Base-by-base conservation (phyloP, 495 filamentous ascomycete genomes). In the Schizothecium vesticola region DNA sequence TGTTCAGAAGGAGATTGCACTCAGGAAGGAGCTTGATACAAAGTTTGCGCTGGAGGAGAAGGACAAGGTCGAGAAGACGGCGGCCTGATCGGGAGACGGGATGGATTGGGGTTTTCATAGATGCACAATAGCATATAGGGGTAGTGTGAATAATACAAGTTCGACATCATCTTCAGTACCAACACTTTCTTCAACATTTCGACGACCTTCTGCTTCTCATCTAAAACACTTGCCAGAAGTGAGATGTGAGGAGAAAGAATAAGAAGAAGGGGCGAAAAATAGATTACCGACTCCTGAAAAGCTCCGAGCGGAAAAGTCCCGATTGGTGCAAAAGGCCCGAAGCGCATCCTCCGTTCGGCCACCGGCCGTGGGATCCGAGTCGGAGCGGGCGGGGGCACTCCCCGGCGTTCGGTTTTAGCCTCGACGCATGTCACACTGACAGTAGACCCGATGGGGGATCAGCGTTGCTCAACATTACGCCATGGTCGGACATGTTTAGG, bases 1-100 rank as follows among this genome's bases (percentile, higher is more conserved):
- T 6, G 56, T 77, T 25, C 75, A 72, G 43, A 69, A 71, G 36
- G 74, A 77, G 63, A 61, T 79, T 11, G 62, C 64, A 25, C 65
- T 77, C 9, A 65, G 77, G 63, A 72, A 69, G 12, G 63, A 73
- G 33, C 61, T 79, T 43, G 69, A 77, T 26, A 79, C 75, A 0
- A 67, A 75, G n/a, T 79, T 69, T 69, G 77, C 75, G 11, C 57
- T 78, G 10, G 72, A 78, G 63, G 69, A 59, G 56, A 61, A 69
- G 28, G 56, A 69, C 11, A 21, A 64, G 43, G 43, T 51, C 2
- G 43, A 51, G 6, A 51, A 51, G 19, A 51, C 43, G 6, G 43
- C 43, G 43, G 43, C 43, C 8, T 51, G 16, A 51, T 51, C 6
- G 26, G 19, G 19, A n/a, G 2, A n/a, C 2, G 16, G 43, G 12